Percentiles rank a stretch among this genome's conserved stretches.
phyloP scores from a whole-genome alignment of 441 rosid genomes.

The Populus tomentosa region DNA sequence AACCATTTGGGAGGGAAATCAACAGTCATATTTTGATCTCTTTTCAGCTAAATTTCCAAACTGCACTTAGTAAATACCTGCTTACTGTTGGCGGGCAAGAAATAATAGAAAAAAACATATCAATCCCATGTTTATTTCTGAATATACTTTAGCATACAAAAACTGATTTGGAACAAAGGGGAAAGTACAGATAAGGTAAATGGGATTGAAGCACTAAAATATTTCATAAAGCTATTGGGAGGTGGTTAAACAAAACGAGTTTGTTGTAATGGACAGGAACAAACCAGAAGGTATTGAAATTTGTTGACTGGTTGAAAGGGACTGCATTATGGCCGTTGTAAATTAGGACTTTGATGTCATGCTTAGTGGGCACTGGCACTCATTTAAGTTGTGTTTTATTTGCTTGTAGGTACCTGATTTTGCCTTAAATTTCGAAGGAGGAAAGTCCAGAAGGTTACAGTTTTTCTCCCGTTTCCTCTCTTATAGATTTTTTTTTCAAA shows the following conservation, averaged over 20 bases:
- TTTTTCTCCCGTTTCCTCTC: constrained; percentile 12
- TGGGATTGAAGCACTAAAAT: neutral
- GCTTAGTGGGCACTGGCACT: neutral
- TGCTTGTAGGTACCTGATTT: constrained; percentile 63
- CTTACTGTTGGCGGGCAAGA: neutral
- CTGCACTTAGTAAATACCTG: neutral
- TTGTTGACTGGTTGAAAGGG: neutral
- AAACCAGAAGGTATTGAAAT: neutral
- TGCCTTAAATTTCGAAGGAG: constrained; percentile 55
- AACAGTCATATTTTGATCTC: neutral
- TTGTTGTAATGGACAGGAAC: neutral
- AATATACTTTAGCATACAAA: neutral
- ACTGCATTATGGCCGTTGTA: neutral
- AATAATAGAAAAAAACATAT: neutral
- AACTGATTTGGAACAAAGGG: neutral
- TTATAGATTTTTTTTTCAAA: constrained; percentile 3
- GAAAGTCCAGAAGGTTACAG: constrained; percentile 76
- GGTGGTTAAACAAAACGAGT: neutral
- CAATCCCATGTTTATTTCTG: neutral
- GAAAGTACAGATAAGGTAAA: neutral
- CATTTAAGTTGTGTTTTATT: neutral
- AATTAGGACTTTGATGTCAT: neutral
- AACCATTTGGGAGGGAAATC: neutral
- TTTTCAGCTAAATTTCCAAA: neutral
- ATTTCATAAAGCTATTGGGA: neutral